These are phyloP conservation scores for Phlebiopsis flavidoalba DNA, from an alignment of 768 basidiomycete genomes.

Conservation along the genomic window DNA sequence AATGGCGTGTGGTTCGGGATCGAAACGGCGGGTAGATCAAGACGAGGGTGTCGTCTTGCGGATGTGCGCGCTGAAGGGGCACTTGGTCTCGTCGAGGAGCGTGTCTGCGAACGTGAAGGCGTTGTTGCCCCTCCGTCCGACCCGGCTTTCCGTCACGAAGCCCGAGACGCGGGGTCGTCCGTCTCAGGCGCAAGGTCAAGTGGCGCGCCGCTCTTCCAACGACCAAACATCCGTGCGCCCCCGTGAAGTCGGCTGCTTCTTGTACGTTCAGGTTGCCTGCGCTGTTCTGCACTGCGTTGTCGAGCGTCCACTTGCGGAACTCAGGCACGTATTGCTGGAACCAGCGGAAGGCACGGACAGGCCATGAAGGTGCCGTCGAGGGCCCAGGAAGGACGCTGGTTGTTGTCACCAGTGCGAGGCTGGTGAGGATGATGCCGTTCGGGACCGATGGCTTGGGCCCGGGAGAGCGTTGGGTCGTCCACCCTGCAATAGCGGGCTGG, in stretches of 20 bases:
- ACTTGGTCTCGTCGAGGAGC: conserved; percentile 19
- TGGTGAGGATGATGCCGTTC: conserved; percentile 17
- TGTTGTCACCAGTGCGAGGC: conserved; percentile 5
- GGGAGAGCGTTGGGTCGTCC: conserved; percentile 13
- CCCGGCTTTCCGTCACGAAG: too few relatives aligned
- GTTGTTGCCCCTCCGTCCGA: conserved; percentile 24
- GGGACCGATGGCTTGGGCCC: conserved; percentile 13
- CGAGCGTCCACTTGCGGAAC: conserved; percentile 24
- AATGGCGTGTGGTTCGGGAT: conserved; percentile 35
- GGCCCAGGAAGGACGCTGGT: conserved; percentile 27
- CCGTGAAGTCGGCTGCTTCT: conserved; percentile 24
- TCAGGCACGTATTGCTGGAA: conserved; percentile 31
- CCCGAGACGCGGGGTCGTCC: conserved; percentile 23
- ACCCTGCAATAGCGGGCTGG: conserved; percentile 16
- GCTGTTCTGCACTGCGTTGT: conserved; percentile 17
- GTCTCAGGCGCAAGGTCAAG: conserved; percentile 21
- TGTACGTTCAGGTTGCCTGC: conserved; percentile 14
- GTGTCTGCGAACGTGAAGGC: conserved; percentile 21
- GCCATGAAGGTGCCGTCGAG: conserved; percentile 27
- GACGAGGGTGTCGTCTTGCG: conserved; percentile 26
- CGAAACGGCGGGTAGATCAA: conserved; percentile 17
- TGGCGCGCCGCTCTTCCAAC: conserved; percentile 31
- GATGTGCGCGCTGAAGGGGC: conserved; percentile 27
- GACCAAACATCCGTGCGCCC: conserved; percentile 29
- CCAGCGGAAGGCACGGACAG: conserved; percentile 28